Evolutionary conservation across 73 alveolate genomes (phyloP).

Genomic region (Tetrahymena malaccensis): DNA sequence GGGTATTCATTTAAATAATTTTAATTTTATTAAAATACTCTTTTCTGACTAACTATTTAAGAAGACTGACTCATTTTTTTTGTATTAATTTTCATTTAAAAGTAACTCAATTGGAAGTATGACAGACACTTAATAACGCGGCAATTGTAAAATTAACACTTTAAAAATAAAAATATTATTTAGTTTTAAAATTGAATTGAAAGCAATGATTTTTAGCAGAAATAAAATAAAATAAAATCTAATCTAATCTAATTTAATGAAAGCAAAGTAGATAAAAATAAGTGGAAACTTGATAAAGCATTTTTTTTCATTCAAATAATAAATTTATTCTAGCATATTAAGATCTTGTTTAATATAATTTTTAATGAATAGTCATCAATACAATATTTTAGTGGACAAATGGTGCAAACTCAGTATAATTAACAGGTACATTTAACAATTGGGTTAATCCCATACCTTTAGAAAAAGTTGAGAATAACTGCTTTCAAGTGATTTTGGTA

Average conservation of each 20-base stretch:
- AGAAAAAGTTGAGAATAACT: slow-evolving; percentile 56
- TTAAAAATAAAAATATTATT: not conserved
- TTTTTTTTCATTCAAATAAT: no score
- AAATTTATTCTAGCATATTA: not conserved
- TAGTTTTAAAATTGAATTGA: not conserved
- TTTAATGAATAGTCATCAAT: slow-evolving; percentile 2
- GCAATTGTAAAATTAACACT: not conserved
- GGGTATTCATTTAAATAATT: not conserved
- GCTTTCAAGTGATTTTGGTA: slow-evolving; percentile 6
- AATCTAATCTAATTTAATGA: no score
- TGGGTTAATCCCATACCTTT: slow-evolving; percentile 69
- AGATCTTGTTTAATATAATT: not conserved
- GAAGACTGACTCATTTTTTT: no score
- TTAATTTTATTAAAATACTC: not conserved
- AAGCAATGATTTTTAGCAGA: not conserved
- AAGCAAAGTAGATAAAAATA: not conserved
- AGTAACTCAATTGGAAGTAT: not conserved
- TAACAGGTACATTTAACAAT: slow-evolving; percentile 67
- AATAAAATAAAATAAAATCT: no score
- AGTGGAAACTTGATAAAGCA: not conserved
- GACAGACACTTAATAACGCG: not conserved
- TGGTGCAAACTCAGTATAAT: slow-evolving; percentile 64
- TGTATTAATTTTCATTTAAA: not conserved
- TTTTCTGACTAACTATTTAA: no score
- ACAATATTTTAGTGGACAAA: slow-evolving; percentile 63